phyloP scores from a whole-genome alignment of 495 filamentous ascomycete genomes.

The Xylaria sp. region DNA sequence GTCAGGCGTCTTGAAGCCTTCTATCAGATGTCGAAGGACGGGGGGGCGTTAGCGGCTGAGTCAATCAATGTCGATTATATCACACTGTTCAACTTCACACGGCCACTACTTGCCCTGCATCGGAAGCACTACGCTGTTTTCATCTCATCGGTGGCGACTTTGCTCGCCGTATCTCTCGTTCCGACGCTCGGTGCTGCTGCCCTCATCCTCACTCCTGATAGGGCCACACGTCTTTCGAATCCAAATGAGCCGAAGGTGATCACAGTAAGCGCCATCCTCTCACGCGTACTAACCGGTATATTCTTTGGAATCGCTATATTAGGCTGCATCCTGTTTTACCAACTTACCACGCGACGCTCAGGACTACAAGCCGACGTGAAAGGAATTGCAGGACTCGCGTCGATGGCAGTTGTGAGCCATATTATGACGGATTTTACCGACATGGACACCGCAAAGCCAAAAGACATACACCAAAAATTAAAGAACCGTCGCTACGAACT shows the following conservation, averaged over 20 bases:
- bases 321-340: constrained; percentile 64
- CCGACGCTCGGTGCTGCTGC: constrained; percentile 68
- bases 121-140: constrained; percentile 71
- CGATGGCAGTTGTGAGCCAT: constrained; percentile 74
- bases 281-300: constrained; percentile 61
- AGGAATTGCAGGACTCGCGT: constrained; percentile 75
- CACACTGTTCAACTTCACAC: constrained; percentile 66
- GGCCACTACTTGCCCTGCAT: constrained; percentile 65
- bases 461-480: constrained; percentile 69
- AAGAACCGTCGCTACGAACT: constrained; percentile 69
- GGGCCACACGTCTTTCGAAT: constrained; percentile 36
- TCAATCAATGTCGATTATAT: constrained; percentile 78
- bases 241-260: constrained; percentile 56
- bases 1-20: constrained; percentile 77
- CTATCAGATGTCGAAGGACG: constrained; percentile 72
- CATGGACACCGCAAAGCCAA: constrained; percentile 69
- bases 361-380: constrained; percentile 72
- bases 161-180: constrained; percentile 68
- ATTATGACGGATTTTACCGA: constrained; percentile 78
- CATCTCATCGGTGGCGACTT: constrained; percentile 63
- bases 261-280: constrained; percentile 62
- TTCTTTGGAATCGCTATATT: constrained; percentile 61
- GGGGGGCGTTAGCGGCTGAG: constrained; percentile 68
- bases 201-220: constrained; percentile 59
- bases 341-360: constrained; percentile 64